These are phyloP conservation scores for Oryza nivara DNA, from an alignment of 176 grass and related monocot species.

Conservation along the genomic window DNA sequence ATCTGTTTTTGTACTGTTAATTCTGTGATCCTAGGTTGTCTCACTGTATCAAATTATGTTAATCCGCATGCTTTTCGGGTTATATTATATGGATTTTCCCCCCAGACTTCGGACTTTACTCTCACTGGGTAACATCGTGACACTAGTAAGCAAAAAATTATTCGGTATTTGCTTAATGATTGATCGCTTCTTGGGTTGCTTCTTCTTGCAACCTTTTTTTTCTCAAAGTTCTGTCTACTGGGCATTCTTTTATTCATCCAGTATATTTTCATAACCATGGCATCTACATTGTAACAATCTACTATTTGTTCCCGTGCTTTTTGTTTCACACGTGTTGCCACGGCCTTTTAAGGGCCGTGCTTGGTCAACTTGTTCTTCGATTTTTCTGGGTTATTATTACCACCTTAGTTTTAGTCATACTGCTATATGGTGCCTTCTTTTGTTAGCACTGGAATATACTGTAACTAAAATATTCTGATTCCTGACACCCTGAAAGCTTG, in stretches of 20 bases:
- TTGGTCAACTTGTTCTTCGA: not conserved
- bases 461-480: not conserved
- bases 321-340: not conserved
- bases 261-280: not conserved
- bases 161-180: not conserved
- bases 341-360: not conserved
- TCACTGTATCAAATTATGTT: slow-evolving; percentile 12
- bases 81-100: not conserved
- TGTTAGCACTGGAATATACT: not conserved
- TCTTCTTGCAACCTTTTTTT: not conserved
- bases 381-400: no score
- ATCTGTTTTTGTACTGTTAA: slow-evolving; percentile 39
- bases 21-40: slow-evolving; percentile 41
- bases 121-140: not conserved
- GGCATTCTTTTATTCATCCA: not conserved
- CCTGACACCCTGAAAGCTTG: not conserved
- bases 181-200: not conserved
- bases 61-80: not conserved
- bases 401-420: no score
- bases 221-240: not conserved
- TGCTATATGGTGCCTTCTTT: not conserved
- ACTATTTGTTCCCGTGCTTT: not conserved
- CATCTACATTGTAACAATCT: not conserved
- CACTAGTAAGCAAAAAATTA: slow-evolving; percentile 1
- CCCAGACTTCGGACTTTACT: not conserved